Conservation (phyloP, 2,329 filamentous ascomycete genomes). For the Aspergillus jensenii region DNA sequence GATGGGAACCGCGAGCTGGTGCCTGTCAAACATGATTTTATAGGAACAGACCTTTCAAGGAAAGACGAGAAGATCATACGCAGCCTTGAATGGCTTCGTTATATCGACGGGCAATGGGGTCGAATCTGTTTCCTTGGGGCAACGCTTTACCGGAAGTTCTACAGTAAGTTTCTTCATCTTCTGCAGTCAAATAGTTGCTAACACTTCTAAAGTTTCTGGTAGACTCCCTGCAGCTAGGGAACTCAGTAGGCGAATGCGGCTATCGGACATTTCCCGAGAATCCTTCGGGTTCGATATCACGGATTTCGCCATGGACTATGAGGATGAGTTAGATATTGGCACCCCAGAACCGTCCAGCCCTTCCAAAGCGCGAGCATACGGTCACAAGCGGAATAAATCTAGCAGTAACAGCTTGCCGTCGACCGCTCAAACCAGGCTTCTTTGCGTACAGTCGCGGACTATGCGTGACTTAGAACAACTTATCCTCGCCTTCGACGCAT, state of each 20-base stretch:
- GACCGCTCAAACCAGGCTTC: constrained; percentile 22
- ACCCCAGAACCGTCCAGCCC: constrained; percentile 32
- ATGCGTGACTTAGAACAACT: constrained; percentile 70
- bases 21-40: constrained; percentile 69
- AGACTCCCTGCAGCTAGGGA: constrained; percentile 56
- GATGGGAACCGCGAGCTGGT: constrained; percentile 55
- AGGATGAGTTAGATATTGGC: constrained; percentile 24
- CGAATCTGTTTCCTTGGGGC: constrained; percentile 68
- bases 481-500: constrained; percentile 62
- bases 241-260: constrained; percentile 52
- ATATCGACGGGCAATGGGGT: constrained; percentile 70
- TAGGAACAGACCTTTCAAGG: constrained; percentile 61
- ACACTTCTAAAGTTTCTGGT: constrained; percentile 24
- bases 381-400: constrained; percentile 31
- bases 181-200: not conserved
- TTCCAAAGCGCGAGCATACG: constrained; percentile 28
- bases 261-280: constrained; percentile 47
- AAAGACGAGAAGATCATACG: constrained; percentile 72
- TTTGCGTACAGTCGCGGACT: constrained; percentile 54
- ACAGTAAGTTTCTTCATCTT: constrained; percentile 63
- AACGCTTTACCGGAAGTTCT: constrained; percentile 77
- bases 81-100: constrained; percentile 79
- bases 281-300: constrained; percentile 41
- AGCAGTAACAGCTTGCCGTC: constrained; percentile 27
- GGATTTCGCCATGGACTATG: constrained; percentile 21